Conservation (phyloP, 78 protist species). For the Diacronema lutheri region DNA sequence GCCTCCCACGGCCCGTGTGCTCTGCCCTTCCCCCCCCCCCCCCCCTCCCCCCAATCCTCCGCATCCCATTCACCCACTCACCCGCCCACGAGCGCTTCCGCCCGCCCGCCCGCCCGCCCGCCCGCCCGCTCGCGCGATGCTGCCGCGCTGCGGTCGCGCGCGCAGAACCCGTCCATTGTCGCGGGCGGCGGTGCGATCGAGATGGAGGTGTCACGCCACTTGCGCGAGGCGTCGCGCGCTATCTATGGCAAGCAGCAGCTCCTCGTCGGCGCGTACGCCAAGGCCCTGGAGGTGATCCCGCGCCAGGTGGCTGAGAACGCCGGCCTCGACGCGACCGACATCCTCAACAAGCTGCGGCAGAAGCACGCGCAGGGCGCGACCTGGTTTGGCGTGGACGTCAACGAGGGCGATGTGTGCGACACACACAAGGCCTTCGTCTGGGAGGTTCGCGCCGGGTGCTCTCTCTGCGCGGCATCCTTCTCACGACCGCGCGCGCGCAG, state of each 20-base stretch:
- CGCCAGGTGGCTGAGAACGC: conserved; percentile 60
- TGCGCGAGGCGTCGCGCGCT: conserved; percentile 78
- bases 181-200: conserved; percentile 99
- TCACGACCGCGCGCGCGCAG: no score
- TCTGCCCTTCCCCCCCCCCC: not conserved
- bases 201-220: conserved; percentile 85
- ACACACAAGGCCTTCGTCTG: conserved; percentile 90
- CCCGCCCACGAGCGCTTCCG: not conserved
- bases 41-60: no score
- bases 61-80: not conserved
- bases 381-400: conserved; percentile 34
- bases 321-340: conserved; percentile 97
- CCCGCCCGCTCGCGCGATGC: not conserved
- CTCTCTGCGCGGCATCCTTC: no score
- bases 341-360: conserved; percentile 94
- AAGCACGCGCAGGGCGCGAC: conserved; percentile 72
- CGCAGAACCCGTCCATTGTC: conserved; percentile 29
- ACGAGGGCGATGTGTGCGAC: conserved; percentile 73
- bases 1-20: no score
- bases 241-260: conserved; percentile 94
- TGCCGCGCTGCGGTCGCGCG: no score
- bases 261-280: conserved; percentile 89
- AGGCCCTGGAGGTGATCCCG: conserved; percentile 93
- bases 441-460: conserved; percentile 92
- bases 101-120: not conserved